phyloP scores from a whole-genome alignment of 108 stramenopile species.

The Cyclotella kingstonii region DNA sequence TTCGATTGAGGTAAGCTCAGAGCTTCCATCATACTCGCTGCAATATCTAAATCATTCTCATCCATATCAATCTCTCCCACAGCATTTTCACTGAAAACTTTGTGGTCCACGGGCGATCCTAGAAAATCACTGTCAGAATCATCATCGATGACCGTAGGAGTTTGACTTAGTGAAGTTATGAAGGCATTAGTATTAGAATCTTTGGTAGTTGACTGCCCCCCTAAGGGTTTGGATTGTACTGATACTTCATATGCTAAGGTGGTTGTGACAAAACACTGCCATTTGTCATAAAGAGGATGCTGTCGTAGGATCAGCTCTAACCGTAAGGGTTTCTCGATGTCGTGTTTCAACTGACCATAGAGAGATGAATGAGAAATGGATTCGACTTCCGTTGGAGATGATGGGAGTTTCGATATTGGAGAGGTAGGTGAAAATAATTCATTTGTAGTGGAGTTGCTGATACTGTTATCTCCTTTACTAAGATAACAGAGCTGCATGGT shows the following conservation, averaged over 20 bases:
- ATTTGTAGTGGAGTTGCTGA: constrained; percentile 7
- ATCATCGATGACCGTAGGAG: constrained; percentile 40
- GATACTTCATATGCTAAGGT: constrained; percentile 75
- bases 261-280: constrained; percentile 73
- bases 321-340: constrained; percentile 32
- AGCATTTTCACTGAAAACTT: constrained; percentile 37
- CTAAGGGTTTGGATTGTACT: constrained; percentile 83
- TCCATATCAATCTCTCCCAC: constrained; percentile 79
- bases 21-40: constrained; percentile 86
- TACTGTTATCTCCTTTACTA: constrained; percentile 12
- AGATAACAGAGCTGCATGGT: too few relatives aligned
- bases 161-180: constrained; percentile 46
- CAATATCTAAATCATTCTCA: constrained; percentile 87
- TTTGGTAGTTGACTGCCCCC: constrained; percentile 49
- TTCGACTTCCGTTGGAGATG: constrained; percentile 11
- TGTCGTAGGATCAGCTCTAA: constrained; percentile 29
- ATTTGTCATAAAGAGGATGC: constrained; percentile 57
- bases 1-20: constrained; percentile 41
- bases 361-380: constrained; percentile 11
- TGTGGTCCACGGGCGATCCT: constrained; percentile 43
- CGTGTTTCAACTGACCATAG: constrained; percentile 3
- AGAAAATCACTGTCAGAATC: constrained; percentile 51
- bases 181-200: constrained; percentile 30
- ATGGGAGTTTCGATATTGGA: constrained; percentile 6
- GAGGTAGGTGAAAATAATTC: constrained; percentile 4